Evolutionary conservation across 2,329 filamentous ascomycete species (phyloP), one percentile per base, ranked within the genome.

Genomic region (Fusarium armeniacum): DNA sequence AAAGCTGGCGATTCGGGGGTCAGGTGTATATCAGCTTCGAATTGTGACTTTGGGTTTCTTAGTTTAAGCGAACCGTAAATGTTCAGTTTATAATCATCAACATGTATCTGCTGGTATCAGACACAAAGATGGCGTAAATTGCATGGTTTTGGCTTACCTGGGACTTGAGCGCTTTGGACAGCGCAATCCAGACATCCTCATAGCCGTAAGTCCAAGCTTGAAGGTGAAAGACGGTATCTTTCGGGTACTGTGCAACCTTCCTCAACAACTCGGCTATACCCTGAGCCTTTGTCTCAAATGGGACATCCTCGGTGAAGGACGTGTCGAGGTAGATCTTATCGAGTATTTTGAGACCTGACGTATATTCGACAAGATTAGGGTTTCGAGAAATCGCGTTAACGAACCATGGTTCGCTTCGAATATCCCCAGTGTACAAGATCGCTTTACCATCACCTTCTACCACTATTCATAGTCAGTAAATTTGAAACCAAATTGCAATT

Each of bases 301-400:
- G 68, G 0, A 84, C 67, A 22, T 85, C 73, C 0, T 82, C 77
- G 2, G 81, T 78, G 57, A 94, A 94, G 0, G 93, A 97, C 0
- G 94, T 97, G 76, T 98, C 95, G 1, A 98, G 86, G 72, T 98
- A 98, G 5, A 98, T 87, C 50, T 87, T 93, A 75, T 97, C 91
- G 2, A 98, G 82, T 0, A 79, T 85, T 73, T 89, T 92, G 26
- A 89, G 77, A 1, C 91, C 89, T 8, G 83, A 81, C 0, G 89
- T 86, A 73, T 95, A 98, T 58, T 94, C 91, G 8, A 97, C 80
- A 22, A 98, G 80, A 20, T 88, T 79, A 0, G 94, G 94, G 67
- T 91, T 91, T 51, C 92, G 87, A 0, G 86, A 82, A 22, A 98
- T 81, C 3, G 88, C 84, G 68, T 92, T 90, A 11, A 98, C 89